These are phyloP conservation scores for Daedalea quercina DNA, from an alignment of 768 basidiomycete genomes.

Conservation along the genomic window DNA sequence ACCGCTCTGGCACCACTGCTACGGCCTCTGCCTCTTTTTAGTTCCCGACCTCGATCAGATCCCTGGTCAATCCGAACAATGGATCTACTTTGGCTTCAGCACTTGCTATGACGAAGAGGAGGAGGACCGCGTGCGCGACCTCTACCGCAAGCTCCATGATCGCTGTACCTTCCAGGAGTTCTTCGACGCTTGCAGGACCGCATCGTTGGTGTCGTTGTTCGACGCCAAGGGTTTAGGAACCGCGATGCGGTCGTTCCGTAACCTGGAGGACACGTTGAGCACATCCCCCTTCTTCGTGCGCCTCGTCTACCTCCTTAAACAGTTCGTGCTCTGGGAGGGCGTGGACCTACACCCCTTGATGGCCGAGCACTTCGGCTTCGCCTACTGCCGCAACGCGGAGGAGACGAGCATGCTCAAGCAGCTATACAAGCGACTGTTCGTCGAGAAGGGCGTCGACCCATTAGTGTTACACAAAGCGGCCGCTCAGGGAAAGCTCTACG, in stretches of 20 bases:
- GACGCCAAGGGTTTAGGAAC: slow-evolving; percentile 13
- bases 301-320: slow-evolving; percentile 34
- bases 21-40: not conserved
- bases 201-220: slow-evolving; percentile 21
- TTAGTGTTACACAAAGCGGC: slow-evolving; percentile 30
- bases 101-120: not conserved
- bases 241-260: not conserved
- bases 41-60: not conserved
- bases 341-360: slow-evolving; percentile 8
- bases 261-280: slow-evolving; percentile 19
- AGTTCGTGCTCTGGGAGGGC: slow-evolving; percentile 16
- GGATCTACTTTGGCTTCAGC: slow-evolving; percentile 14
- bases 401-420: slow-evolving; percentile 24
- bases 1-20: not conserved
- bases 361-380: slow-evolving; percentile 29
- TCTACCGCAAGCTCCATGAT: slow-evolving; percentile 21
- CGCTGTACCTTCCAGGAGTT: slow-evolving; percentile 33
- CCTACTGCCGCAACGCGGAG: slow-evolving; percentile 23
- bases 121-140: not conserved
- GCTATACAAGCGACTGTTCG: slow-evolving; percentile 29
- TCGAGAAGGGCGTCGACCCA: slow-evolving; percentile 18
- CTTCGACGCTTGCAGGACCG: slow-evolving; percentile 20
- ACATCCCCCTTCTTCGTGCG: slow-evolving; percentile 11
- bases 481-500: slow-evolving; percentile 25
- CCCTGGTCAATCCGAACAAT: not conserved